phyloP scores from a whole-genome alignment of 495 filamentous ascomycete species.

The Xylona heveae region DNA sequence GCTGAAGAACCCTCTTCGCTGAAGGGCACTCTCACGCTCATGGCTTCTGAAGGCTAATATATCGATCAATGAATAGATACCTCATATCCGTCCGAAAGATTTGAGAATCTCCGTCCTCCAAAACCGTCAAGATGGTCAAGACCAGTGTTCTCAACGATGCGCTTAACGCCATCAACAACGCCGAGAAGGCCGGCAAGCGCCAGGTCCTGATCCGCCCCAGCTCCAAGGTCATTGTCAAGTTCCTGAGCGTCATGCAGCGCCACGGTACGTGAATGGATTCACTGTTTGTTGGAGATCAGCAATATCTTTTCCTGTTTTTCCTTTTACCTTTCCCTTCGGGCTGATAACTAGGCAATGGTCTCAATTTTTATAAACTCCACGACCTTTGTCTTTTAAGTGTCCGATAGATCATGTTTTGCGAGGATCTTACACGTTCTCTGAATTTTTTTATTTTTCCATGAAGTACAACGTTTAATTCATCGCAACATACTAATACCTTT shows the following conservation, averaged over 20 bases:
- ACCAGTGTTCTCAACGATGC: constrained; percentile 98
- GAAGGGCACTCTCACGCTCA: constrained; percentile 87
- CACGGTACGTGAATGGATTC: constrained; percentile 54
- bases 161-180: constrained; percentile 99
- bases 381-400: constrained; percentile 96
- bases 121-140: constrained; percentile 78
- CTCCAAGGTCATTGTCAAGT: constrained; percentile 99
- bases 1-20: constrained; percentile 76
- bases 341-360: constrained; percentile 99
- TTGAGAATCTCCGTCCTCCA: constrained; percentile 60
- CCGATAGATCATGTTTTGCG: constrained; percentile 67
- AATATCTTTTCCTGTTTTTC: constrained; percentile 5
- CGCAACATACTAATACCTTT: constrained; percentile 54
- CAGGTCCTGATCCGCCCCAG: constrained; percentile 90
- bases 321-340: constrained; percentile 33
- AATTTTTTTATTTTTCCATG: constrained; percentile 35
- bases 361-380: constrained; percentile 37
- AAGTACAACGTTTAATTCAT: constrained; percentile 76
- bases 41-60: constrained; percentile 69
- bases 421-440: constrained; percentile 93
- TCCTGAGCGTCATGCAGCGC: constrained; percentile 93
- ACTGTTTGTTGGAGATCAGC: background rate
- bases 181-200: constrained; percentile 96
- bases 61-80: constrained; percentile 35
- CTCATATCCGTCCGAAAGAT: constrained; percentile 44